These are phyloP conservation scores for Galerina marginata DNA, from an alignment of 768 basidiomycete genomes.

Conservation along the genomic window DNA sequence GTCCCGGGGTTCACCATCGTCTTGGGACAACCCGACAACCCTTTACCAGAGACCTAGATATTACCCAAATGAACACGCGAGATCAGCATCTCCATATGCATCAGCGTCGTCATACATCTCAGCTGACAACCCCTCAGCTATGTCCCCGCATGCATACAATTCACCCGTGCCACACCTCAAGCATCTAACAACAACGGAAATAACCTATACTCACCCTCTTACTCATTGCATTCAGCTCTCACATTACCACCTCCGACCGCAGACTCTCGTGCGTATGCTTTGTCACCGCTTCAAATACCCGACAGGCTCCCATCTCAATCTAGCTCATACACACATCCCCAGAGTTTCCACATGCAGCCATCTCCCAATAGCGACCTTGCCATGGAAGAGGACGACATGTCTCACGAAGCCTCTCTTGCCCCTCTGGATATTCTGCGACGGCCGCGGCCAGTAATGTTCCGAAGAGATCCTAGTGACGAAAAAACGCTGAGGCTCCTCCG, in stretches of 20 bases:
- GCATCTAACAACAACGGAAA: constrained; percentile 5
- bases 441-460: constrained; percentile 57
- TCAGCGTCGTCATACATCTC: constrained; percentile 6
- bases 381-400: constrained; percentile 7
- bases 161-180: neutral
- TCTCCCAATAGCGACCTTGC: constrained; percentile 18
- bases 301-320: constrained; percentile 12
- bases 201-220: constrained; percentile 10
- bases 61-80: constrained; percentile 9
- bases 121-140: neutral
- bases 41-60: constrained; percentile 6
- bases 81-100: neutral
- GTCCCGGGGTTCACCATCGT: neutral
- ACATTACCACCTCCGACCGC: neutral
- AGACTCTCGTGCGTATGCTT: constrained; percentile 10
- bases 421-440: constrained; percentile 62
- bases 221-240: constrained; percentile 10
- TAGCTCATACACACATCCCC: constrained; percentile 2
- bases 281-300: constrained; percentile 25
- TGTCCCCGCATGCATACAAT: constrained; percentile 1
- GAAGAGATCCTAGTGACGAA: constrained; percentile 68
- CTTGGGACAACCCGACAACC: constrained; percentile 2
- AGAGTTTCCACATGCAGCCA: constrained; percentile 1
- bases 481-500: constrained; percentile 55
- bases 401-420: constrained; percentile 49